Base-by-base conservation (phyloP, 441 rosid species). In the Melianthus villosus region DNA sequence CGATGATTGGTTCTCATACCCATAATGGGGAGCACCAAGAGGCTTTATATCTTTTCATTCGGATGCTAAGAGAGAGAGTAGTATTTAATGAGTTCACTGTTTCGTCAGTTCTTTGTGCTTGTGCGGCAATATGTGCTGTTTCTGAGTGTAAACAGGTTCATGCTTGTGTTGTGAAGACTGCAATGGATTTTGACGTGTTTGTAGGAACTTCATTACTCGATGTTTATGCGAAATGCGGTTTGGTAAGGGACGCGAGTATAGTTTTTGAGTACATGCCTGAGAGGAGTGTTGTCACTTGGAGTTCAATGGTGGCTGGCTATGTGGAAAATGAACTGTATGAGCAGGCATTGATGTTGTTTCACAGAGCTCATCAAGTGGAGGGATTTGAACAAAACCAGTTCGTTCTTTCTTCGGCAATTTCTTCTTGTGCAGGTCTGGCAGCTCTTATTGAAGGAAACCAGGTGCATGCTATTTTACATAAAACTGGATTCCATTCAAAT, bases 271-370 rank as follows among this genome's bases (percentile, higher is more conserved):
- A 18, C 37, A 70, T 87, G 75, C 54, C 40, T 14, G 77, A 73
- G 54, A 77, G 51, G 63, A 77, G 61, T 43, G 76, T 36, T 23
- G 94, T 77, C 26, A 70, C 83, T 11, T 87, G 97, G 91, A 87
- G 84, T 64, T 82, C 82, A 22, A 70, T 83, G 79, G 59, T 72
- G 20, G 55, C 85, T 9, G 84, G 82, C 19, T 77, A 64, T 47
- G 84, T 73, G 50, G 74, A 69, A 50, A 83, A 70, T 62, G 73
- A 67, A 56, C 53, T 64, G 8, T 74, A 64, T 28, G 81, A 76
- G 63, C 79, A 83, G 50, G 93, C 87, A 56, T 47, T 83, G 15
- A 27, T 45, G 29, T 45, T 76, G 47, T 83, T 68, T 42, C 55
- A 31, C 13, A 43, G 54, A 40, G 59, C 57, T n/a, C n/a, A n/a